These are phyloP conservation scores for Pestalotiopsis sp. DNA, from an alignment of 2,329 filamentous ascomycete species.

Conservation along the genomic window DNA sequence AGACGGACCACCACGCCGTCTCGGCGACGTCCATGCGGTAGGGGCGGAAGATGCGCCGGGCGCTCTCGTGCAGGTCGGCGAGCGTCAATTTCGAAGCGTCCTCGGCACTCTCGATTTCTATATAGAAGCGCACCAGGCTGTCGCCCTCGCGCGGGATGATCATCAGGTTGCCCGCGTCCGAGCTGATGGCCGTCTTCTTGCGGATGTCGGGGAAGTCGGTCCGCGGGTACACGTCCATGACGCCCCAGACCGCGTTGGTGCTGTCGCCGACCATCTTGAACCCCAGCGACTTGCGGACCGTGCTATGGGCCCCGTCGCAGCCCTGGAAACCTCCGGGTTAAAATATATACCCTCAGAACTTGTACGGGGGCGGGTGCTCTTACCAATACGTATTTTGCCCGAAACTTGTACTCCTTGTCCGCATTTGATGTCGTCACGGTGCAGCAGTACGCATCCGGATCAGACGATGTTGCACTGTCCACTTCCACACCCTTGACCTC, in stretches of 20 bases:
- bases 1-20: conserved; percentile 66
- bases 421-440: conserved; percentile 44
- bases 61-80: conserved; percentile 54
- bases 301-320: conserved; percentile 54
- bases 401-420: conserved; percentile 40
- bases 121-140: conserved; percentile 62
- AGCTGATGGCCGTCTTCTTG: conserved; percentile 57
- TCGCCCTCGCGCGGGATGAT: conserved; percentile 65
- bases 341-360: too few species aligned
- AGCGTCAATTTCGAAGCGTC: conserved; percentile 54
- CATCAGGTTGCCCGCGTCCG: conserved; percentile 56
- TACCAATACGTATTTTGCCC: conserved; percentile 55
- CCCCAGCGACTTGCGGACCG: conserved; percentile 51
- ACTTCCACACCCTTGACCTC: conserved; percentile 54
- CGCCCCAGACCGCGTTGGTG: conserved; percentile 29
- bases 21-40: conserved; percentile 56
- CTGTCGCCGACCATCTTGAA: conserved; percentile 56
- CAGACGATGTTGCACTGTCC: conserved; percentile 39
- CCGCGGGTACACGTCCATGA: conserved; percentile 55
- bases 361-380: conserved; percentile 23
- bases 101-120: conserved; percentile 52
- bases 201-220: conserved; percentile 67
- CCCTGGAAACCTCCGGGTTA: conserved; percentile 24
- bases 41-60: conserved; percentile 54
- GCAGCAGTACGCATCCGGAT: conserved; percentile 44